Evolutionary conservation across 2,329 filamentous ascomycete genomes (phyloP), one percentile per base, ranked within the genome.

Genomic region (Penicillium sp.): DNA sequence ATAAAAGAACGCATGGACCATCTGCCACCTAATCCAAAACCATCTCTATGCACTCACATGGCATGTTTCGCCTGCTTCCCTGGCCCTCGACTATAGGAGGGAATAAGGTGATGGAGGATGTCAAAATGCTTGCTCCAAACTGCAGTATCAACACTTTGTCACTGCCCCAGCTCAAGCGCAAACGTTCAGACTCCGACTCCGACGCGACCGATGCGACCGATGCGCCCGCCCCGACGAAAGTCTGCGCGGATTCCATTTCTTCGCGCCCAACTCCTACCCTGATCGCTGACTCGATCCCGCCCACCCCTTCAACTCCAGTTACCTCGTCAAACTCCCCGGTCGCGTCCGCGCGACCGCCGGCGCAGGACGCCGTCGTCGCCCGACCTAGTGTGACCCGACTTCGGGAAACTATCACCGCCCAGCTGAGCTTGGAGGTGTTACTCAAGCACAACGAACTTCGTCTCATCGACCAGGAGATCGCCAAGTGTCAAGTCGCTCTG

Each of bases 401-500:
- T 62, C 86, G 86, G 70, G 87, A 93, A 66, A 83, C 84, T 36
- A 89, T 97, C 71, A 88, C 92, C 71, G 87, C 91, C 61, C 90
- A 97, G 76, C 89, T 97, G 74, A 90, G 92, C 69, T 85, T 94
- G 64, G 93, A 97, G 78, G 93, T 97, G 53, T 79, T 97, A 62
- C 79, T 96, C 73, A 97, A 97, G 81, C 94, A 99, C 76, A 87
- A 94, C 69, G 94, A 99, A 79, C 79, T 97, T 59, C 90, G 93
- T 57, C 82, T 96, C 66, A 96, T 97, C 74, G 91, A 97, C 72
- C 92, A 96, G 77, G 94, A 97, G 78, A 83, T 97, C 64, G 93
- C 91, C 64, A 97, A 97, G 79, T 97, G 93, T 71, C 93, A 97
- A 78, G 81, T 93, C 63, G 91, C 93, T 12, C 82, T 97, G 66